Evolutionary conservation across 2,329 filamentous ascomycete genomes (phyloP).

Genomic region (Kalaharituber pfeilii): DNA sequence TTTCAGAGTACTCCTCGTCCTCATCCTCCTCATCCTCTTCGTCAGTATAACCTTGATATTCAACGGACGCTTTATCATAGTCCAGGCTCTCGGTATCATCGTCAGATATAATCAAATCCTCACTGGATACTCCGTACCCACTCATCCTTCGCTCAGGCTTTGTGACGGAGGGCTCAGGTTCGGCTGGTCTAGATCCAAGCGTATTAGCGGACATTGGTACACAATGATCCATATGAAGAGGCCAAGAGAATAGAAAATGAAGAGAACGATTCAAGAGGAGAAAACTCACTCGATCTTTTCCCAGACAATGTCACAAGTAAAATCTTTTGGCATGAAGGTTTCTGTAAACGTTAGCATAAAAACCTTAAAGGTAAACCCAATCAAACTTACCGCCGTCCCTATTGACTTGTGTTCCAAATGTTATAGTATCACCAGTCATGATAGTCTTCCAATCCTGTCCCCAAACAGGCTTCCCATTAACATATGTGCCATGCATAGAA

Average conservation of each 20-base stretch:
- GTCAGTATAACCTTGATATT: not conserved
- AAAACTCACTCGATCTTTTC: slow-evolving; percentile 16
- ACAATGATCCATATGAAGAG: no score
- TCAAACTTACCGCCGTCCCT: slow-evolving; percentile 29
- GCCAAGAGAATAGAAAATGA: not conserved
- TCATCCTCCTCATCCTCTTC: slow-evolving; percentile 12
- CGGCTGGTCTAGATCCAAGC: not conserved
- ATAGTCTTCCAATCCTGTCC: slow-evolving; percentile 22
- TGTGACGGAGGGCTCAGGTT: not conserved
- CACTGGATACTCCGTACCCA: slow-evolving; percentile 20
- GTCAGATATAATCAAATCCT: slow-evolving; percentile 16
- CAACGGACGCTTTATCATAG: slow-evolving; percentile 3
- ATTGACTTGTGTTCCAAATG: slow-evolving; percentile 35
- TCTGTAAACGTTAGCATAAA: slow-evolving; percentile 9
- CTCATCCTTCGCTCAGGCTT: not conserved
- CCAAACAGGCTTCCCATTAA: slow-evolving; percentile 34
- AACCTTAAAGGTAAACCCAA: not conserved
- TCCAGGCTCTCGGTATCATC: slow-evolving; percentile 11
- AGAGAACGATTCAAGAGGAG: not conserved
- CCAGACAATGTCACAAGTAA: slow-evolving; percentile 19
- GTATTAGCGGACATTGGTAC: no score
- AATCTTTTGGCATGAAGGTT: slow-evolving; percentile 21
- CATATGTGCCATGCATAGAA: slow-evolving; percentile 45
- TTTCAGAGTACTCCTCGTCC: slow-evolving; percentile 15
- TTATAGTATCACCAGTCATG: slow-evolving; percentile 28